phyloP scores from a whole-genome alignment of 1,284 basidiomycete genomes.

The Boletellus deceptivus region DNA sequence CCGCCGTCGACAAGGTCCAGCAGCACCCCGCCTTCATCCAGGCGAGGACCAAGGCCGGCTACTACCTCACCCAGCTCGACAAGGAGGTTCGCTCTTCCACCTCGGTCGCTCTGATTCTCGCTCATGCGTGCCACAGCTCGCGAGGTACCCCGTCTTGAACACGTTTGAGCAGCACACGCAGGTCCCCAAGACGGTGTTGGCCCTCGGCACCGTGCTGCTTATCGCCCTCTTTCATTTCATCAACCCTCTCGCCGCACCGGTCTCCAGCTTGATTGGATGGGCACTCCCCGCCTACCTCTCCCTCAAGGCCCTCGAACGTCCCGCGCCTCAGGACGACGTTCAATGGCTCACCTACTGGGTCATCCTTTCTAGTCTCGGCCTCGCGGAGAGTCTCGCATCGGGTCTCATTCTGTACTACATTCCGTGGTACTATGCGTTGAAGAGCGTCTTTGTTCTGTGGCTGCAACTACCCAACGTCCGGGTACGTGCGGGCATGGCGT shows the following conservation, averaged over 20 bases:
- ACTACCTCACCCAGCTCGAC: slow-evolving; percentile 85
- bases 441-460: slow-evolving; percentile 87
- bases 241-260: slow-evolving; percentile 78
- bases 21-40: slow-evolving; percentile 84
- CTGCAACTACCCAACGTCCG: slow-evolving; percentile 78
- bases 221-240: slow-evolving; percentile 72
- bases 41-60: slow-evolving; percentile 71
- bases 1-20: slow-evolving; percentile 71
- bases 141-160: slow-evolving; percentile 86
- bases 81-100: slow-evolving; percentile 67
- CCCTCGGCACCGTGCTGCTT: slow-evolving; percentile 70
- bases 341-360: slow-evolving; percentile 93
- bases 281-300: slow-evolving; percentile 83
- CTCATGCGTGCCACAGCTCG: slow-evolving; percentile 54
- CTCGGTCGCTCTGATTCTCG: slow-evolving; percentile 9
- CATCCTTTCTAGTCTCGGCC: slow-evolving; percentile 84
- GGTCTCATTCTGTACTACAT: slow-evolving; percentile 77
- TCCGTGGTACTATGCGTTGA: slow-evolving; percentile 89
- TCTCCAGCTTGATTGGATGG: slow-evolving; percentile 86
- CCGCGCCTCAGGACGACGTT: slow-evolving; percentile 69
- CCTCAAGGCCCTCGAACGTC: slow-evolving; percentile 80
- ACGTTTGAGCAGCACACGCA: slow-evolving; percentile 87
- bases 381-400: slow-evolving; percentile 75
- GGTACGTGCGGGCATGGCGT: slow-evolving; percentile 51
- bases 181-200: slow-evolving; percentile 91